Evolutionary conservation across 257 asterid genomes (phyloP).

Genomic region (Thymus quinquecostatus): DNA sequence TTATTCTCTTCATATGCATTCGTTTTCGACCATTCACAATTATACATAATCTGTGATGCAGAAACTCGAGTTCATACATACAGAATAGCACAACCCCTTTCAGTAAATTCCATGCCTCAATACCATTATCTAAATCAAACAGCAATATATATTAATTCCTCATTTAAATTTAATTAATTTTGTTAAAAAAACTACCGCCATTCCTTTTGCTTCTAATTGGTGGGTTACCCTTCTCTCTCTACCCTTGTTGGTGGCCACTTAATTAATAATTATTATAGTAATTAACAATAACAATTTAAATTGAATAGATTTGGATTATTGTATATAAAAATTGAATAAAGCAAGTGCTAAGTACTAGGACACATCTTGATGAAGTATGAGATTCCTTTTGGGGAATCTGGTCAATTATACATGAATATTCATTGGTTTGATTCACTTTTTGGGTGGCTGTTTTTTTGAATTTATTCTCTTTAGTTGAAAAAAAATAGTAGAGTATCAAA

Average conservation of each 20-base stretch:
- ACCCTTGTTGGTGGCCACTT: conserved; percentile 18
- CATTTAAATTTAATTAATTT: no score
- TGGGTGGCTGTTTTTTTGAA: conserved; percentile 4
- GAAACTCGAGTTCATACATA: conserved; percentile 9
- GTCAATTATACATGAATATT: conserved; percentile 32
- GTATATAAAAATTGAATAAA: not conserved
- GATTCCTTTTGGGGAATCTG: conserved; percentile 19
- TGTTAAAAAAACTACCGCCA: not conserved
- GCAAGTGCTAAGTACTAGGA: conserved; percentile 4
- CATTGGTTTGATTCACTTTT: conserved; percentile 31
- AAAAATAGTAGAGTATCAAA: not conserved
- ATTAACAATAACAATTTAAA: no score
- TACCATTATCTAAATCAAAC: not conserved
- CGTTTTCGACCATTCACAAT: not conserved
- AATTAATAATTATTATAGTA: not conserved
- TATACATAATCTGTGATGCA: conserved; percentile 3
- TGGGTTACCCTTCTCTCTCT: conserved; percentile 4
- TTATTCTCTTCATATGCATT: not conserved
- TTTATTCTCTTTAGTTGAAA: not conserved
- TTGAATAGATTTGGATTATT: not conserved
- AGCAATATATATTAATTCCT: not conserved
- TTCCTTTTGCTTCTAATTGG: conserved; percentile 11
- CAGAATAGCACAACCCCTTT: not conserved
- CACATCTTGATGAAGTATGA: not conserved
- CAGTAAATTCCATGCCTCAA: not conserved